These are phyloP conservation scores for Backusella australiensis DNA, from an alignment of 192 early-diverging fungal genomes.

Conservation along the genomic window DNA sequence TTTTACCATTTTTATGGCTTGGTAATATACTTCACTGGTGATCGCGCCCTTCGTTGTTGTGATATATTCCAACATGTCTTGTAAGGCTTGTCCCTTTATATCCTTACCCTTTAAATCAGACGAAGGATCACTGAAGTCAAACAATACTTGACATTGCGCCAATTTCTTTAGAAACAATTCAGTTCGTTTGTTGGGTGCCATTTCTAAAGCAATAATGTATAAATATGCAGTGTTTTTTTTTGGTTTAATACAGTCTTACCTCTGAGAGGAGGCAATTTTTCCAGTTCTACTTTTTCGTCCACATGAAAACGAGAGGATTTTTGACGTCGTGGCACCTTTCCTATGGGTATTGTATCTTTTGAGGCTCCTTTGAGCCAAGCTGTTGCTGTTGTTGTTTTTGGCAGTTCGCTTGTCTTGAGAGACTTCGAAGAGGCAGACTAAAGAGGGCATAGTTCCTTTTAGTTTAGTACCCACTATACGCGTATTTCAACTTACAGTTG, in stretches of 20 bases:
- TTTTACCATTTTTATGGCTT: conserved; percentile 85
- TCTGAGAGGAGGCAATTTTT: conserved; percentile 71
- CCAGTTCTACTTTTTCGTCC: conserved; percentile 71
- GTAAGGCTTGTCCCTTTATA: conserved; percentile 88
- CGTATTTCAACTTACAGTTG: background rate
- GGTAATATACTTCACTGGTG: conserved; percentile 86
- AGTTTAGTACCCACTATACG: background rate
- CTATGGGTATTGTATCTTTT: conserved; percentile 72
- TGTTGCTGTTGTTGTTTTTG: background rate
- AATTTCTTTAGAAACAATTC: conserved; percentile 92
- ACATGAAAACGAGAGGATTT: conserved; percentile 86
- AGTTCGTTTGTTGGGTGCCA: conserved; percentile 75
- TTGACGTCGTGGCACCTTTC: conserved; percentile 80
- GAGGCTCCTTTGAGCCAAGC: conserved; percentile 51
- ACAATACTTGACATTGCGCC: conserved; percentile 86
- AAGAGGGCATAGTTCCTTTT: background rate
- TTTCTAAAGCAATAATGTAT: conserved; percentile 48
- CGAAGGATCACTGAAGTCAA: conserved; percentile 93
- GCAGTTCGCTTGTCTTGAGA: background rate
- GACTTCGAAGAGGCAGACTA: background rate
- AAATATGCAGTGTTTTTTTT: background rate
- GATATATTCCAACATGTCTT: conserved; percentile 94
- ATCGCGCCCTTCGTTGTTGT: conserved; percentile 85
- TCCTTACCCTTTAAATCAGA: conserved; percentile 93
- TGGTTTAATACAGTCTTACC: conserved; percentile 46